Base-by-base conservation (phyloP, 345 rosid genomes). In the Streptanthus diversifolius region DNA sequence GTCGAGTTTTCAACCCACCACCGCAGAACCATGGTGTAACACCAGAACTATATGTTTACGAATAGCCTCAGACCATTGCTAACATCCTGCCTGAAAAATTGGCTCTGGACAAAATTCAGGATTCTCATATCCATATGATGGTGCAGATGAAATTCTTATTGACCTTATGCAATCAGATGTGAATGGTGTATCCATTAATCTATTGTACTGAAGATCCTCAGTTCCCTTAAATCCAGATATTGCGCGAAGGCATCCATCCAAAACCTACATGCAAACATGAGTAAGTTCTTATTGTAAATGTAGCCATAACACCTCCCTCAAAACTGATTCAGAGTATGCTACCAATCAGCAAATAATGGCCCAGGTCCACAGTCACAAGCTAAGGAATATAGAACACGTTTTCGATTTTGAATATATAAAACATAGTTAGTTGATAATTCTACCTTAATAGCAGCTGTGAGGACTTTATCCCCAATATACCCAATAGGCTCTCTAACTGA, bases 191-290 rank as follows among this genome's bases (percentile, higher is more conserved):
- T 89, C 96, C 70, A 80, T 76, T 30, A 84, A 71, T 66, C 84
- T 85, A 72, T 88, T 95, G 74, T 80, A 91, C 17, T 79, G 76
- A 78, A 75, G 88, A 78, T 88, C 95, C 81, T 89, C 98, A 19
- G 89, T 93, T 83, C 97, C 98, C 80, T 82, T 89, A 77, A 84
- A 91, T 81, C 97, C 98, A 88, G 88, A 89, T 78, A 87, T 74
- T 52, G 92, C 97, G 64, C 97, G 90, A 74, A 93, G 95, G 75
- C 86, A 85, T 70, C 85, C 95, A 83, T 93, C 98, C 82, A 91
- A 82, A 61, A 89, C 97, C 97, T 93, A 84, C 57, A 73, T 73
- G 59, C 48, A 73, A 36, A 48, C 29, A 54, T 45, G 59, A 32
- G 57, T 53, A 68, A 75, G 51, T 75, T 61, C 39, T 68, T 61